Evolutionary conservation across 148 eudicot species (phyloP).

Genomic region (Vaccinium myrtillus): DNA sequence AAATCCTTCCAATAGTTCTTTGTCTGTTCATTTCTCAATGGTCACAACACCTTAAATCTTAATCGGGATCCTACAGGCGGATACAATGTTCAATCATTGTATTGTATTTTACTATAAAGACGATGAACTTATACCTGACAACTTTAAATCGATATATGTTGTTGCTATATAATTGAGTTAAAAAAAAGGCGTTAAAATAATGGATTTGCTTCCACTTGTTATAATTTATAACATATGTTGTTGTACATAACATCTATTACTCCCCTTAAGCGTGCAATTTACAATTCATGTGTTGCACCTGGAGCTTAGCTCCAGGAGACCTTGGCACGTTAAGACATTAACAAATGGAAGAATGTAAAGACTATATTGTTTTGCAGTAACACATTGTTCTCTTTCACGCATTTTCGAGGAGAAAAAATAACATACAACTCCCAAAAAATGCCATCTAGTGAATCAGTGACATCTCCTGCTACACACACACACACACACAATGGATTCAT

Average conservation of each 20-base stretch:
- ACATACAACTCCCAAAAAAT: neutral
- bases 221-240: neutral
- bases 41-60: neutral
- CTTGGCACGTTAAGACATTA: neutral
- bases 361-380: neutral
- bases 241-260: neutral
- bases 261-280: neutral
- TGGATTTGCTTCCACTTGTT: no score
- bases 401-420: neutral
- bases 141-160: neutral
- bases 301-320: no score
- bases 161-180: neutral
- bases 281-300: neutral
- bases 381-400: neutral
- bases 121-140: no score
- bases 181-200: neutral
- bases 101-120: neutral
- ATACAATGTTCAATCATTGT: neutral
- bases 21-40: neutral
- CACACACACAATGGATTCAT: neutral
- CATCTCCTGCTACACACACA: neutral
- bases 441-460: neutral
- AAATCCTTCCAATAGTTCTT: neutral
- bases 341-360: neutral
- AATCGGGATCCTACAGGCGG: no score